A percentile compares a stretch with the other conserved stretches of the same genome.
phyloP scores from a whole-genome alignment of 2,329 filamentous ascomycete species.

The Trichoderma koningii region DNA sequence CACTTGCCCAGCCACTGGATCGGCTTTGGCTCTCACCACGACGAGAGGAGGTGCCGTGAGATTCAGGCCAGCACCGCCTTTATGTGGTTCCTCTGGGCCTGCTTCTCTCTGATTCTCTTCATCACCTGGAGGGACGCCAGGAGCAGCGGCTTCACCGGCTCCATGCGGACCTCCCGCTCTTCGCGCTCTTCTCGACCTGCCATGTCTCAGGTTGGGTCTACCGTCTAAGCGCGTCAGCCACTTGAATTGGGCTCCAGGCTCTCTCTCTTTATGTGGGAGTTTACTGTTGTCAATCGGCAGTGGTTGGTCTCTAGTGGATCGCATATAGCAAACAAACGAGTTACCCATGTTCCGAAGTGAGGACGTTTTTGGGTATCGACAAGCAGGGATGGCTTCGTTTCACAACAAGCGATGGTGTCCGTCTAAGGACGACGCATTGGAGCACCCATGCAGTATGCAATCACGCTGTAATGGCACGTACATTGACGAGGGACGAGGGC shows the following conservation, averaged over 20 bases:
- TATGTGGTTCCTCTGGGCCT: slow-evolving; percentile 74
- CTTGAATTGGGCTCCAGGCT: not conserved
- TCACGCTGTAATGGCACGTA: slow-evolving; percentile 16
- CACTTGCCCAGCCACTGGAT: slow-evolving; percentile 53
- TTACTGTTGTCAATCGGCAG: slow-evolving; percentile 9
- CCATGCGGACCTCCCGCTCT: slow-evolving; percentile 28
- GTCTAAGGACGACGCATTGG: not conserved
- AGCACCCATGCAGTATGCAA: slow-evolving; percentile 18
- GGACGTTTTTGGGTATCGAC: not conserved
- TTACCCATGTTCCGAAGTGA: not conserved
- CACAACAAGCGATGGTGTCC: not conserved
- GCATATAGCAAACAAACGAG: not conserved
- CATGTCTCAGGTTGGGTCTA: slow-evolving; percentile 55
- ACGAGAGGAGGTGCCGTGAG: slow-evolving; percentile 69
- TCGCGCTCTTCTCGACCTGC: slow-evolving; percentile 45
- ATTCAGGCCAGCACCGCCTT: slow-evolving; percentile 75
- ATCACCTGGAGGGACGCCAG: slow-evolving; percentile 58
- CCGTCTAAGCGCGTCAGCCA: not conserved
- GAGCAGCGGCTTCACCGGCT: slow-evolving; percentile 41
- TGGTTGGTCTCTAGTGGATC: slow-evolving; percentile 14
- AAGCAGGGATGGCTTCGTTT: not conserved
- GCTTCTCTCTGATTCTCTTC: slow-evolving; percentile 59
- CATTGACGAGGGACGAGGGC: slow-evolving; percentile 22
- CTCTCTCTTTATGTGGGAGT: not conserved
- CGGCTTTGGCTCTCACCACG: slow-evolving; percentile 61